Base-by-base conservation (phyloP, 1,139 yeast genomes). In the Zhuliangozyma parablackwelliae region DNA sequence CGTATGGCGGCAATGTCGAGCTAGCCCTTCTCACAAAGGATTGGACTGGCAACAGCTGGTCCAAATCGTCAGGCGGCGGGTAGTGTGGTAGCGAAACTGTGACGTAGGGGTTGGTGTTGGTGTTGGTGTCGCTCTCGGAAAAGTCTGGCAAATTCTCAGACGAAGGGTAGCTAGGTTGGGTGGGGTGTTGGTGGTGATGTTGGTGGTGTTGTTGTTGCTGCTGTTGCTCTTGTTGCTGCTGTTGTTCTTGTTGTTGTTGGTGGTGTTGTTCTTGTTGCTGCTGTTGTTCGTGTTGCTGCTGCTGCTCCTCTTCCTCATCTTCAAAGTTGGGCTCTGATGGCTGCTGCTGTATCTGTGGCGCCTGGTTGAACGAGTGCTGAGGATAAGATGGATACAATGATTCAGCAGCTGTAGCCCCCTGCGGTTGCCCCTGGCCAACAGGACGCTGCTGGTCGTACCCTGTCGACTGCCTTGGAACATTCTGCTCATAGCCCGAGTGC, bases 31-130 rank as follows among this genome's bases (percentile, higher is more conserved):
- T 39, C n/a, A 39, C 25, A 12, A 41, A 30, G 30, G 42, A 36
- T 28, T 43, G 43, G 6, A 40, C 33, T 4, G 42, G 41, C 28
- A 38, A 37, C 27, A 31, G 35, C 16, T 36, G 42, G 9, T 30
- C 34, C 20, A 43, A 31, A 24, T 45, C 44, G 26, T 46, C 49
- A 12, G 45, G 46, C 20, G 47, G 46, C 2, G 48, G 47, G 25
- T 44, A 39, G 34, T 45, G 39, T 12, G 47, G 47, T 32, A 43
- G 29, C 16, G 45, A 41, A 10, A 43, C 46, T 5, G 41, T 31
- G 4, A 39, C 41, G 39, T 38, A 36, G n/a, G 30, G 34, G 24
- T 28, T 33, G 16, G 26, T 35, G 6, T n/a, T n/a, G n/a, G n/a
- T n/a, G n/a, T n/a, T n/a, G n/a, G n/a, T n/a, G n/a, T n/a, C n/a